Evolutionary conservation across 2,329 filamentous ascomycete genomes (phyloP), one percentile per base, ranked within the genome.

Genomic region (Podosphaera aphanis): DNA sequence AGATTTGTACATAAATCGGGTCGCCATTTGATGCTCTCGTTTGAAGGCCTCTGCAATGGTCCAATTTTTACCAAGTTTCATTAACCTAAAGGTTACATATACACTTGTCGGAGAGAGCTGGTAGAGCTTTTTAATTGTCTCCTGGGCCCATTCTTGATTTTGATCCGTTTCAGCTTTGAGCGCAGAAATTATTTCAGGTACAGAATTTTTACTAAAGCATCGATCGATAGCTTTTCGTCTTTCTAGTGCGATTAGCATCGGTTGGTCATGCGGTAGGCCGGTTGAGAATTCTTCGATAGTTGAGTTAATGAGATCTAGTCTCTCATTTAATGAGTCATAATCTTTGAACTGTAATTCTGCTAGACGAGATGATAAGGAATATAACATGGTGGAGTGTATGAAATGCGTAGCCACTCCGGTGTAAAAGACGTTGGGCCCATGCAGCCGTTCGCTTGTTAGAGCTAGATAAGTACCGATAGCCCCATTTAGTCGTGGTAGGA

Each of bases 361-460:
- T 21, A 98, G 71, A 59, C 88, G 83, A 18, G 77, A 70, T 61
- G 93, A 84, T 48, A 98, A 71, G 54, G 74, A 73, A 43, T 81
- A 76, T 49, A 98, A 70, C 52, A 79, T 79, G 49, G 83, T 85
- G 38, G 88, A 93, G 69, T 98, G 82, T 52, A 98, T 67, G 65
- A 93, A 98, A 66, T 98, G 90, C 13, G 90, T 95, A 49, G 90
- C 90, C 55, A 98, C 69, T 48, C 90, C 90, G 40, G 84, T 72
- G 64, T 92, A 94, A 57, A 93, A 86, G 45, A 79, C 80, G 60
- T 95, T 83, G 11, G 78, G 79, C 38, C 90, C 90, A 49, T 70
- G 77, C 50, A 98, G 66, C 51, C 75, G 73, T 58, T 88, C 80
- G 58, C 85, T 90, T 6, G 90, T 98, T 51, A 98, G 69, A 18